These are phyloP conservation scores for Coemansia sp. DNA, from an alignment of 192 early-diverging fungal species.

Conservation along the genomic window DNA sequence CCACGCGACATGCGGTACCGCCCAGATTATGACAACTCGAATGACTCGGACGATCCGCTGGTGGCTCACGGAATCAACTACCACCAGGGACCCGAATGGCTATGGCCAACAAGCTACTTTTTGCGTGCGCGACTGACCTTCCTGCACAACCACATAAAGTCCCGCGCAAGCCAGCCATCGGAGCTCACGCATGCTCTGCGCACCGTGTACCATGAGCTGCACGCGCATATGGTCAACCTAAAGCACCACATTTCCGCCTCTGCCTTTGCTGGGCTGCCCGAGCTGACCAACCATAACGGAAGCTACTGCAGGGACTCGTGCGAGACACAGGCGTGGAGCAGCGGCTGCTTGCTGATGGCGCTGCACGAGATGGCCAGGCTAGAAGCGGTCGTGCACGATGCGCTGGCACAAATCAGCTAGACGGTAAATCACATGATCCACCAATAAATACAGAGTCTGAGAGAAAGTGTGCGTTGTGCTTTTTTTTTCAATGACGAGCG, in stretches of 20 bases:
- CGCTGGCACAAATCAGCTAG: constrained; percentile 3
- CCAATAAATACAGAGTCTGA: no score
- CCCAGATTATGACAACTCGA: constrained; percentile 88
- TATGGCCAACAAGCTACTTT: constrained; percentile 89
- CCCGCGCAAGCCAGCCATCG: not conserved
- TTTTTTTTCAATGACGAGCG: constrained; percentile 46
- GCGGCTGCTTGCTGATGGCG: constrained; percentile 45
- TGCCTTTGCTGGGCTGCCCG: constrained; percentile 89
- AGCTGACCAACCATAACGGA: constrained; percentile 90
- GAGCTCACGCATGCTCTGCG: constrained; percentile 52
- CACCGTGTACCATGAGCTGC: constrained; percentile 67
- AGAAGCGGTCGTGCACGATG: constrained; percentile 29
- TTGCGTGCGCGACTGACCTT: constrained; percentile 82
- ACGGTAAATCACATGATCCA: no score
- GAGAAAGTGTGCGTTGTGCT: no score
- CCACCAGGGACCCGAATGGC: constrained; percentile 98
- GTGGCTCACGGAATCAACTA: constrained; percentile 98
- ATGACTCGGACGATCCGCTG: constrained; percentile 78
- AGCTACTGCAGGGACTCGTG: constrained; percentile 79
- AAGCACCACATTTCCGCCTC: constrained; percentile 59
- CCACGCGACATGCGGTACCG: constrained; percentile 92
- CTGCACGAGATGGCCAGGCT: constrained; percentile 35
- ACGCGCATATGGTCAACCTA: constrained; percentile 71
- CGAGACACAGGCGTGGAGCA: constrained; percentile 89
- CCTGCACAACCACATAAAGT: constrained; percentile 34